phyloP scores from a whole-genome alignment of 305 asterid species.

The Fraxinus ornus region DNA sequence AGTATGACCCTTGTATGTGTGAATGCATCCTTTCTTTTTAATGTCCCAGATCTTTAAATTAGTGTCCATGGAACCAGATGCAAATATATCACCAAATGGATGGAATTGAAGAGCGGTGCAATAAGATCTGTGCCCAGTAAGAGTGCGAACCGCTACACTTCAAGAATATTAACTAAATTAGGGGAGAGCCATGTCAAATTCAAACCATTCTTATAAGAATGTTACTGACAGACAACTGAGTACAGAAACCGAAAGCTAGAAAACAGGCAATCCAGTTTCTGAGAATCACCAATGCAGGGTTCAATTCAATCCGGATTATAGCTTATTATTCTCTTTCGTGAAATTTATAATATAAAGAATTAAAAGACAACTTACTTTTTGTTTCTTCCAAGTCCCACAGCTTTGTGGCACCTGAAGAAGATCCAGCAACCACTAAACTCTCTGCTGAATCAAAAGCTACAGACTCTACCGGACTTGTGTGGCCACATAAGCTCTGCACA shows the following conservation, averaged over 20 bases:
- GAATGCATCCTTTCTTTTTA: slow-evolving; percentile 97
- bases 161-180: slow-evolving; percentile 47
- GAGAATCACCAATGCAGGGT: not conserved
- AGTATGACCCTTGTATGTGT: slow-evolving; percentile 95
- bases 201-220: slow-evolving; percentile 2
- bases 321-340: not conserved
- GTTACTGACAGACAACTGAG: slow-evolving; percentile 5
- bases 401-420: slow-evolving; percentile 94
- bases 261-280: slow-evolving; percentile 2
- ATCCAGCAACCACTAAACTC: slow-evolving; percentile 85
- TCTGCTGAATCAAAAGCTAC: slow-evolving; percentile 90
- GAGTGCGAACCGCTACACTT: slow-evolving; percentile 93
- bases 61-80: slow-evolving; percentile 99
- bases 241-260: slow-evolving; percentile 3
- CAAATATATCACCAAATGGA: slow-evolving; percentile 98
- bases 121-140: slow-evolving; percentile 94
- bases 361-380: slow-evolving; percentile 58
- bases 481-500: slow-evolving; percentile 86
- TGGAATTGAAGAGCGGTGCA: slow-evolving; percentile 97
- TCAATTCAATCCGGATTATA: not conserved
- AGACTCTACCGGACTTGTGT: slow-evolving; percentile 92
- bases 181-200: slow-evolving; percentile 26
- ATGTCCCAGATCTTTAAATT: slow-evolving; percentile 97
- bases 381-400: slow-evolving; percentile 98
- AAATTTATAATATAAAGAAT: slow-evolving; percentile 8